Conservation (phyloP, 495 filamentous ascomycete species). For the Tuber calosporum region DNA sequence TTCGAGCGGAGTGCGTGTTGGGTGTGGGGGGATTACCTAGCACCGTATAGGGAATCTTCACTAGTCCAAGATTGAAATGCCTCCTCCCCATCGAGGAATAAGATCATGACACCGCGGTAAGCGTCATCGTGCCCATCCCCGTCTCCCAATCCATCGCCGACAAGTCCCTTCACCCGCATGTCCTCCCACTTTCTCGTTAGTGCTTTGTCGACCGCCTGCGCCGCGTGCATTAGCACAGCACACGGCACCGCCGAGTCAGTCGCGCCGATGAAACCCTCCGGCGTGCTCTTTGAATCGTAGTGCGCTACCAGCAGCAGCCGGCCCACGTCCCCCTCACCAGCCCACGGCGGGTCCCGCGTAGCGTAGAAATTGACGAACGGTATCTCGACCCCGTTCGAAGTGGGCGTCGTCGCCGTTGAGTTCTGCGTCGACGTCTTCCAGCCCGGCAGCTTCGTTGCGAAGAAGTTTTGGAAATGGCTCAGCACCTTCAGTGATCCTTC, state of each 20-base stretch:
- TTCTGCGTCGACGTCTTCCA: slow-evolving; percentile 83
- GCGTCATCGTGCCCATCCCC: slow-evolving; percentile 43
- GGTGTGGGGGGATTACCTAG: slow-evolving; percentile 50
- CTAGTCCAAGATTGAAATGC: slow-evolving; percentile 73
- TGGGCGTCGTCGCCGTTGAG: slow-evolving; percentile 71
- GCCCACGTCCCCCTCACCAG: slow-evolving; percentile 61
- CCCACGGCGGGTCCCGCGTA: slow-evolving; percentile 83
- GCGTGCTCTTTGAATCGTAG: slow-evolving; percentile 79
- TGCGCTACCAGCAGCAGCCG: slow-evolving; percentile 84
- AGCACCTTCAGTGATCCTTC: slow-evolving; percentile 65
- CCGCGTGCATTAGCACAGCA: slow-evolving; percentile 82
- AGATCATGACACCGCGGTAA: slow-evolving; percentile 70
- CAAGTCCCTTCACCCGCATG: slow-evolving; percentile 55
- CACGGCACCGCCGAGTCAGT: slow-evolving; percentile 90
- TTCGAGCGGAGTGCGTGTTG: background rate
- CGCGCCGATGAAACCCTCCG: slow-evolving; percentile 85
- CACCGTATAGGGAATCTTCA: slow-evolving; percentile 78
- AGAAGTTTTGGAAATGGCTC: slow-evolving; percentile 76
- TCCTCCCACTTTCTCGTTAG: slow-evolving; percentile 72
- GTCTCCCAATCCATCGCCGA: slow-evolving; percentile 52
- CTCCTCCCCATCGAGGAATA: slow-evolving; percentile 92
- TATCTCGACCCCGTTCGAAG: slow-evolving; percentile 58
- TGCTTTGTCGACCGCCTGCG: slow-evolving; percentile 68
- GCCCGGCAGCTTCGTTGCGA: slow-evolving; percentile 59
- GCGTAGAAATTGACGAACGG: slow-evolving; percentile 84